Evolutionary conservation across 352 stramenopile species (phyloP).

Genomic region (Globisporangium cederbergense): DNA sequence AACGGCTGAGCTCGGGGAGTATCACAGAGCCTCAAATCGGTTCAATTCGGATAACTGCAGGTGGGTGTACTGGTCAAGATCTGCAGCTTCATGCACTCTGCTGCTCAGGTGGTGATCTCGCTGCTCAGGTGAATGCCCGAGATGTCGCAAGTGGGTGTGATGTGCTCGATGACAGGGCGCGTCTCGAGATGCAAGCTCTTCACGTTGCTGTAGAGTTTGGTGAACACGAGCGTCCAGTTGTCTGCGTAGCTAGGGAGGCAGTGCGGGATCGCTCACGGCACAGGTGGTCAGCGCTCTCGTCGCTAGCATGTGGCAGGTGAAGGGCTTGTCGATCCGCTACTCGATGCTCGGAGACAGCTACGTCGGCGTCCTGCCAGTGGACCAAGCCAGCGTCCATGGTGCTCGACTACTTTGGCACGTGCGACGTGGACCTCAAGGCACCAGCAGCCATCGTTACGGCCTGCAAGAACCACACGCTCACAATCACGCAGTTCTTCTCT

Average conservation of each 20-base stretch:
- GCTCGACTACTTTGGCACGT: too few relatives aligned
- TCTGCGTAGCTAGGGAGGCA: background rate
- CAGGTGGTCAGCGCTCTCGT: conserved; percentile 29
- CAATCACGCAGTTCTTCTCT: conserved; percentile 36
- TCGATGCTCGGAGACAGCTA: conserved; percentile 42
- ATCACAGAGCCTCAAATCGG: too few relatives aligned
- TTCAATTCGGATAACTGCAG: too few relatives aligned
- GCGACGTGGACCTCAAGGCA: too few relatives aligned
- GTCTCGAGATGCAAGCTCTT: too few relatives aligned
- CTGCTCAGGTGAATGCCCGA: background rate
- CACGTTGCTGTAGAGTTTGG: too few relatives aligned
- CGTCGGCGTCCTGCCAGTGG: conserved; percentile 30
- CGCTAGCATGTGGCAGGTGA: conserved; percentile 37
- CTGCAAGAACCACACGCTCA: conserved; percentile 10
- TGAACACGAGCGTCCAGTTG: too few relatives aligned
- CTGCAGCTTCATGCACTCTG: background rate
- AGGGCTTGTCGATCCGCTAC: conserved; percentile 33
- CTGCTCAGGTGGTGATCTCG: background rate
- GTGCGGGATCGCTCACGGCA: conserved; percentile 29
- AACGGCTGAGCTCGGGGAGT: too few relatives aligned
- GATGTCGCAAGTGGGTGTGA: background rate
- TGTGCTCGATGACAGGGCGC: background rate
- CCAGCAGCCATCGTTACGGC: too few relatives aligned
- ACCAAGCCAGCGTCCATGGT: too few relatives aligned
- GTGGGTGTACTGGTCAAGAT: background rate